Evolutionary conservation across 208 protist species (phyloP).

Genomic region (Wallacemonas sp.): DNA sequence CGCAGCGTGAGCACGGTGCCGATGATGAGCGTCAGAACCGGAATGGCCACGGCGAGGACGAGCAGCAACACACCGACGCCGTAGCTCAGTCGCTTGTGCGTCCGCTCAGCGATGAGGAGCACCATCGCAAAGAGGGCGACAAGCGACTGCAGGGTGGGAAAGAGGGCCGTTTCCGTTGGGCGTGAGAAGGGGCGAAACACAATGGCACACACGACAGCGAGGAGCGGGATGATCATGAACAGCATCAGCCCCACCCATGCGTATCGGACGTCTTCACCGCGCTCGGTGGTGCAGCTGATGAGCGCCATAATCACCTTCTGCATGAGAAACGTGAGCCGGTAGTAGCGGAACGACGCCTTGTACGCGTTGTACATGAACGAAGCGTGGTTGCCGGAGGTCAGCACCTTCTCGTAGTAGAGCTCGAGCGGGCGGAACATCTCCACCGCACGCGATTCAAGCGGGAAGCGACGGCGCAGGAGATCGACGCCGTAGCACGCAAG

Average conservation of each 20-base stretch:
- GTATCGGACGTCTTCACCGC: constrained; percentile 10
- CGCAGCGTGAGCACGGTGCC: constrained; percentile 51
- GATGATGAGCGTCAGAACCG: constrained; percentile 42
- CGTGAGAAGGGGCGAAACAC: constrained; percentile 48
- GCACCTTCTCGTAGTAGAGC: constrained; percentile 67
- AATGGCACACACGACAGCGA: constrained; percentile 35
- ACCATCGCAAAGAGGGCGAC: constrained; percentile 40
- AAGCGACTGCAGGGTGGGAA: constrained; percentile 43
- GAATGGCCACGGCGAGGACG: constrained; percentile 44
- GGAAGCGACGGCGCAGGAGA: constrained; percentile 59
- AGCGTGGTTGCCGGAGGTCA: constrained; percentile 54
- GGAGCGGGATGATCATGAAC: constrained; percentile 41
- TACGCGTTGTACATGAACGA: constrained; percentile 62
- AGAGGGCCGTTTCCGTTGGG: constrained; percentile 52
- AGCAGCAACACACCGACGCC: constrained; percentile 36
- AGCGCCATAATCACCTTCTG: constrained; percentile 68
- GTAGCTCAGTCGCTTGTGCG: constrained; percentile 21
- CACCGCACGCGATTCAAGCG: constrained; percentile 54
- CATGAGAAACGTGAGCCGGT: constrained; percentile 58
- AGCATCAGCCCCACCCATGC: constrained; percentile 50
- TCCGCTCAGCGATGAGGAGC: constrained; percentile 28
- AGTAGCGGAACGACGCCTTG: constrained; percentile 53
- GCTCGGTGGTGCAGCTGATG: constrained; percentile 36
- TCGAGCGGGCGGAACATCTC: constrained; percentile 61
- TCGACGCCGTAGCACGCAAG: constrained; percentile 45